Evolutionary conservation across 495 filamentous ascomycete genomes (phyloP).

Genomic region (Penicillium pulvis): DNA sequence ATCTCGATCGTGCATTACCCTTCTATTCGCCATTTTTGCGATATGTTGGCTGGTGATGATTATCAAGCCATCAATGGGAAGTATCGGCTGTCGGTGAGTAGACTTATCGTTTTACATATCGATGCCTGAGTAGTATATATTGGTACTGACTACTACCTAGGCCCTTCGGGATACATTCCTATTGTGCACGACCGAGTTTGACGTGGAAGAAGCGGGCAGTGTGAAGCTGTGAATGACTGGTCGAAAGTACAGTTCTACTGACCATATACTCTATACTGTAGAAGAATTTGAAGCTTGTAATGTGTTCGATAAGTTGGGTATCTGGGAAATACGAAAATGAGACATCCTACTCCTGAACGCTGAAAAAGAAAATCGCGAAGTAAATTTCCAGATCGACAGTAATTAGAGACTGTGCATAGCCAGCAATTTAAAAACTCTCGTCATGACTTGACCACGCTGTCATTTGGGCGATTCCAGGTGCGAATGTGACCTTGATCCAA

Average conservation of each 20-base stretch:
- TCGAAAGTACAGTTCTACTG: background rate
- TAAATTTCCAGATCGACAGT: background rate
- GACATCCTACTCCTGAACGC: slow-evolving; percentile 10
- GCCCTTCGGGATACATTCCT: slow-evolving; percentile 64
- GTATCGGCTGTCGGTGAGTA: slow-evolving; percentile 51
- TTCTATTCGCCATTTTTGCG: slow-evolving; percentile 61
- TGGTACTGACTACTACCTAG: slow-evolving; percentile 17
- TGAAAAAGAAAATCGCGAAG: slow-evolving; percentile 3
- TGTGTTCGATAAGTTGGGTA: slow-evolving; percentile 18
- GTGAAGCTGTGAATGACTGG: slow-evolving; percentile 27
- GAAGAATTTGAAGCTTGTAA: background rate
- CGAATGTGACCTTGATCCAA: slow-evolving; percentile 72
- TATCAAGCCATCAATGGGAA: slow-evolving; percentile 64
- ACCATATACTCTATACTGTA: background rate
- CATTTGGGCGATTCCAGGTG: slow-evolving; percentile 80
- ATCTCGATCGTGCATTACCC: slow-evolving; percentile 69
- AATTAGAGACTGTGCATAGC: background rate
- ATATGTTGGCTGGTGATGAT: slow-evolving; percentile 63
- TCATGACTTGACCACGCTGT: slow-evolving; percentile 45
- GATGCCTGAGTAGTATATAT: background rate
- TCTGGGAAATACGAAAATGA: slow-evolving; percentile 14
- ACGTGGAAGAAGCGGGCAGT: slow-evolving; percentile 30
- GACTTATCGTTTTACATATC: background rate
- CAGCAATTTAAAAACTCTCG: slow-evolving; percentile 5
- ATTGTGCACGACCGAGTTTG: slow-evolving; percentile 61